Evolutionary conservation across 371 early-diverging fungal species (phyloP).

Genomic region (Mortierella sp.): DNA sequence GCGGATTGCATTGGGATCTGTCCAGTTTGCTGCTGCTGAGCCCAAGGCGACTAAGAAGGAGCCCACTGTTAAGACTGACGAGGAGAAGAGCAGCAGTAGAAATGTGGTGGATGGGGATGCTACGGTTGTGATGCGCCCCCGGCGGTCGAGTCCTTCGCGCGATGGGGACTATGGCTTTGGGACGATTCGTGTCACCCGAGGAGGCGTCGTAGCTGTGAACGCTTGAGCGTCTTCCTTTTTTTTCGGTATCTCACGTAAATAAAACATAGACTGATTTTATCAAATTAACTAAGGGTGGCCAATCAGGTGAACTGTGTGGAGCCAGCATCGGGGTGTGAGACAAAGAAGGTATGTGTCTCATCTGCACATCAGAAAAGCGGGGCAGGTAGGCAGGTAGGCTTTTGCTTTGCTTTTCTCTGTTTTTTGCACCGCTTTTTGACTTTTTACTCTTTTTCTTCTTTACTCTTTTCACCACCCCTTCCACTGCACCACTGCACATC

Average conservation of each 20-base stretch:
- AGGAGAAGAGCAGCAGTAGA: background rate
- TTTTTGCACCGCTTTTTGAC: background rate
- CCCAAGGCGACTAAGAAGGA: background rate
- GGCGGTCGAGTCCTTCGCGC: constrained; percentile 8
- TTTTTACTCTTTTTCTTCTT: background rate
- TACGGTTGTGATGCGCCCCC: constrained; percentile 30
- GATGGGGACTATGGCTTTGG: constrained; percentile 27
- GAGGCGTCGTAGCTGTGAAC: constrained; percentile 27
- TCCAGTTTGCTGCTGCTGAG: constrained; percentile 28
- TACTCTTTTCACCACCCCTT: background rate
- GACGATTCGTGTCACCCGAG: constrained; percentile 37
- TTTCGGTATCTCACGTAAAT: too few species aligned
- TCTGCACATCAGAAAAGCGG: background rate
- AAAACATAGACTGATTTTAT: background rate
- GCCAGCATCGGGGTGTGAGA: background rate
- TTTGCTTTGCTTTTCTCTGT: background rate
- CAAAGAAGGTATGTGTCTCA: constrained; percentile 5
- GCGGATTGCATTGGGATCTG: constrained; percentile 30
- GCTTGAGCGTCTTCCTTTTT: constrained; percentile 13
- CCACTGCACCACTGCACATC: constrained; percentile 8
- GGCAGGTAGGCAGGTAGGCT: background rate
- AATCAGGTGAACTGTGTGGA: background rate
- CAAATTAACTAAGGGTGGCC: background rate
- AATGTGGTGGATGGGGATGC: constrained; percentile 13
- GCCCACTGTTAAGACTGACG: background rate